Evolutionary conservation across 805 yeast species (phyloP), one percentile per base, ranked within the genome.

Genomic region (Starmera amethionina): DNA sequence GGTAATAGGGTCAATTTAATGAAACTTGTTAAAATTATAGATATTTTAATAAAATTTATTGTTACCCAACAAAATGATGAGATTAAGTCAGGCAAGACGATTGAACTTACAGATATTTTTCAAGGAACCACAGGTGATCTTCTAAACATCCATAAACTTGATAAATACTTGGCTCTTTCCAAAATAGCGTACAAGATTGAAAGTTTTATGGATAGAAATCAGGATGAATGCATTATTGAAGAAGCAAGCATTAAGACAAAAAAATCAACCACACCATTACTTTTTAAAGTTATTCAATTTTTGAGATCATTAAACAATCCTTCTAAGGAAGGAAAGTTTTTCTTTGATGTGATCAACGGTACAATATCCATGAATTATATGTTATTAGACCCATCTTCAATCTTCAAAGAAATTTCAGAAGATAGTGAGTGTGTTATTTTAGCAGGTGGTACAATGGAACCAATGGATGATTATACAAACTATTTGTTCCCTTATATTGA

Each of bases 361-460:
- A 50, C 46, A 7, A 45, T 56, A 0, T 51, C 64, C 3, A 49
- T 89, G 39, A 76, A 78, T 42, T 89, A 88, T 52, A 71, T 86
- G 68, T 63, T 87, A 8, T 63, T 89, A 8, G 95, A 88, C 52
- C 95, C 96, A 3, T 77, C 86, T 40, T 75, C 73, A 37, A 65
- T 75, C 3, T 86, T 89, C 54, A 65, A 68, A 40, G 79, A 78
- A 2, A 66, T 90, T 3, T 75, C 85, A 0, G 75, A 76, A 3
- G 72, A 75, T 12, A 68, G 87, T 0, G 69, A 69, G 46, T 80
- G 89, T 56, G 82, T 89, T 0, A 65, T 90, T 2, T 56, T 89
- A 3, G 93, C 96, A 2, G 97, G 97, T 30, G 97, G 97, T 12
- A 89, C 97, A 0, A 86, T 88, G 96, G 90, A 84, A 54, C 97